A percentile compares a stretch with the other conserved stretches of the same genome.
phyloP scores from a whole-genome alignment of 192 early-diverging fungal genomes.

The Bifiguratus adelaidae region DNA sequence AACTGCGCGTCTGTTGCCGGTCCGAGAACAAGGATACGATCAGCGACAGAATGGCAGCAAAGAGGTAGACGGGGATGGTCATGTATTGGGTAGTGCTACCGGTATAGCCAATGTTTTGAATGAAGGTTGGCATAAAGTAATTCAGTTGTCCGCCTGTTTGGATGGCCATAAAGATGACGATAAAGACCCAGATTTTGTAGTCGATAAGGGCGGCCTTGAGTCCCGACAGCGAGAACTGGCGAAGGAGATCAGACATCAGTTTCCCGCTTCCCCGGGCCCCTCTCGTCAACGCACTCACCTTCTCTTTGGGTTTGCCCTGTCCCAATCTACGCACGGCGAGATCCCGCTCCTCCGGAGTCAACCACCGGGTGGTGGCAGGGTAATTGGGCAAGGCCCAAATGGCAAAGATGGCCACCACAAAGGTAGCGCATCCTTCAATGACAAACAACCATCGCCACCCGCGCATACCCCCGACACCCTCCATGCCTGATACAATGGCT shows the following conservation, averaged over 20 bases:
- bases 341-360: constrained; percentile 6
- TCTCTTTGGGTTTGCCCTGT: constrained; percentile 8
- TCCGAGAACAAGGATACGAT: constrained; percentile 6
- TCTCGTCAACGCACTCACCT: no score
- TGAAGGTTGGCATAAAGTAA: constrained; percentile 7
- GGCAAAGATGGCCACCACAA: constrained; percentile 28
- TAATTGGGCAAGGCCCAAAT: constrained; percentile 40
- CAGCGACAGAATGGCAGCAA: constrained; percentile 7
- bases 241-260: no score
- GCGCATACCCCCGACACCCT: constrained; percentile 31
- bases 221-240: constrained; percentile 4
- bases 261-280: no score
- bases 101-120: constrained; percentile 7
- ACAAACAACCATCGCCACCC: constrained; percentile 61
- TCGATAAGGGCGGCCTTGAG: constrained; percentile 4
- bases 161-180: constrained; percentile 8
- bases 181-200: constrained; percentile 13
- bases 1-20: constrained; percentile 5
- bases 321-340: constrained; percentile 10
- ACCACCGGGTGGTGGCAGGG: constrained; percentile 21
- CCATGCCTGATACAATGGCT: constrained; percentile 31
- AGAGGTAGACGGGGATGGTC: constrained; percentile 10
- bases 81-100: constrained; percentile 9
- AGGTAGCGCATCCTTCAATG: constrained; percentile 43
- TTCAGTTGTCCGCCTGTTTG: constrained; percentile 4